Percentiles rank a stretch among this genome's conserved stretches.
These are phyloP conservation scores for Penicillium flavigenum DNA, from an alignment of 495 filamentous ascomycete species.

Conservation along the genomic window DNA sequence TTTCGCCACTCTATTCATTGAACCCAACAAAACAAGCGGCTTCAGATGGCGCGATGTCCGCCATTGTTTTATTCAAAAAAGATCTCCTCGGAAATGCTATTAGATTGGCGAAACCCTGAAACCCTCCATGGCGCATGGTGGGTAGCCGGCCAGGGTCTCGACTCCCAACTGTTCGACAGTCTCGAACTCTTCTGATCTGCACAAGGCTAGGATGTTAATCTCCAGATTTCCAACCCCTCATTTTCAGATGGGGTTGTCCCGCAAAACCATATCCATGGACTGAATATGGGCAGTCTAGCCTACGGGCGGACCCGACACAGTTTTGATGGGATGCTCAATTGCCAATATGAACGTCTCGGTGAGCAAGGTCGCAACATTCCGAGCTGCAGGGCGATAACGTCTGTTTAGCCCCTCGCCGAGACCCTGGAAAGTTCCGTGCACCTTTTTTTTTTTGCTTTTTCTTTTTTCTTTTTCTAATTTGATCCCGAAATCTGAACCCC, in stretches of 20 bases:
- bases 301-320: slow-evolving; percentile 3
- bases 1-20: slow-evolving; percentile 10
- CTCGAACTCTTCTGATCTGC: slow-evolving; percentile 16
- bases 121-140: slow-evolving; percentile 1
- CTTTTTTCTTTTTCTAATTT: neutral
- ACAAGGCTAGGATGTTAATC: slow-evolving; percentile 18
- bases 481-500: neutral
- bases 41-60: slow-evolving; percentile 4
- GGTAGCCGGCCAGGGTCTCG: slow-evolving; percentile 14
- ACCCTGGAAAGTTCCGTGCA: slow-evolving; percentile 17
- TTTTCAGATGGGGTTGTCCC: slow-evolving; percentile 7
- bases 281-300: neutral
- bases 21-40: slow-evolving; percentile 15
- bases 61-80: neutral
- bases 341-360: slow-evolving; percentile 14
- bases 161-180: slow-evolving; percentile 12
- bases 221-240: slow-evolving; percentile 12
- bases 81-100: neutral
- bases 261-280: neutral
- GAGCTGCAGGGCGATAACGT: slow-evolving; percentile 25
- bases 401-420: slow-evolving; percentile 19
- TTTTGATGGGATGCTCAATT: slow-evolving; percentile 1
- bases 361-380: slow-evolving; percentile 25
- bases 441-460: slow-evolving; percentile 4
- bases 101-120: slow-evolving; percentile 19